Evolutionary conservation across 139 green algal species (phyloP), one percentile per base, ranked within the genome.

Genomic region (Chlorella sp.): DNA sequence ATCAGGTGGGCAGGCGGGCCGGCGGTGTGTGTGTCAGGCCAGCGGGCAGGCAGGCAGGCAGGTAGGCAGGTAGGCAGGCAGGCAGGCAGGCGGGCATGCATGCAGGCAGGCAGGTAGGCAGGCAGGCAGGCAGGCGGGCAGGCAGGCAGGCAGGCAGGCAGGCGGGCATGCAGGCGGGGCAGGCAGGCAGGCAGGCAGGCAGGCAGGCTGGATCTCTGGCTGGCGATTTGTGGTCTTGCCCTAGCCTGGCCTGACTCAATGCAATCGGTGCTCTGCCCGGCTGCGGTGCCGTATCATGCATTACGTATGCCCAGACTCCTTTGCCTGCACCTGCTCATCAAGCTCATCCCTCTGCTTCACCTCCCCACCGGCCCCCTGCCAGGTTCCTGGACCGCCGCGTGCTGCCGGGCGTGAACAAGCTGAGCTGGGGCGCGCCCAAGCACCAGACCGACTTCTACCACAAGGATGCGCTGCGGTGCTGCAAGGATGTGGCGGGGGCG

Each of bases 331-430:
- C 22, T 14, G 60, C 60, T 14, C 60, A 68, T 26, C 15, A 7
- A 7, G 9, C 22, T 22, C 68, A 30, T 76, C 28, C 15, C 22
- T 36, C 26, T 34, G 18, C 36, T 81, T 3, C 36, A 40, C 36
- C 0, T 57, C 19, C 76, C 12, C 76, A 28, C 21, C 26, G 26
- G 40, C 22, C 18, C 22, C 78, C 22, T 0, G 36, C 48, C 87
- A 90, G 87, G 79, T 79, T 40, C 84, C 94, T 99, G 42, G 97
- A 99, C 93, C 92, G 96, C 39, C 93, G 95, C 78, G 96, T 99
- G 88, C 93, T 95, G 86, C 96, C 97, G 11, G 97, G 96, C n/a
- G 91, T 96, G 30, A 91, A 93, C 86, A 97, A 97, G 92, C 92
- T 99, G 22, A 93, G 30, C 69, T 89, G 85, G 85, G 85, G 37